These are phyloP conservation scores for Trypanosoma rangeli DNA, from an alignment of 208 protist species.

Conservation along the genomic window DNA sequence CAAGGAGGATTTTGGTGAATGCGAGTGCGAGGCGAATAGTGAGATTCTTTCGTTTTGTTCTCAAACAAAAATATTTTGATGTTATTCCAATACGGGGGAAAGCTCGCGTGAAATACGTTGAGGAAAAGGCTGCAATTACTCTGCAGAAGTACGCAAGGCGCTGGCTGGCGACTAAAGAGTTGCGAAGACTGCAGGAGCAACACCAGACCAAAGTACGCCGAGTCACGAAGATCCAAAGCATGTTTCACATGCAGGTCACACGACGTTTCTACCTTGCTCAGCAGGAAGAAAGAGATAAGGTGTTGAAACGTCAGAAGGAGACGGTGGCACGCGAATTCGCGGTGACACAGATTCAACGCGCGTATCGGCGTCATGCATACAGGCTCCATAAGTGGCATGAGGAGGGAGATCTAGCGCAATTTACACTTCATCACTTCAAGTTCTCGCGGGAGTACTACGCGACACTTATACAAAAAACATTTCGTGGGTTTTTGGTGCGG, in stretches of 20 bases:
- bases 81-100: conserved; percentile 17
- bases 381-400: conserved; percentile 39
- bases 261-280: conserved; percentile 18
- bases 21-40: conserved; percentile 53
- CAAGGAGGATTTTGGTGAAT: conserved; percentile 37
- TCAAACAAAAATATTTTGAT: conserved; percentile 22
- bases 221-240: conserved; percentile 50
- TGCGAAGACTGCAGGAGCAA: conserved; percentile 30
- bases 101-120: conserved; percentile 20
- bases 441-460: conserved; percentile 70
- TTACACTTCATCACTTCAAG: conserved; percentile 62
- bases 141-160: conserved; percentile 72
- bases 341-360: conserved; percentile 64
- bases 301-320: conserved; percentile 10
- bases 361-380: conserved; percentile 63
- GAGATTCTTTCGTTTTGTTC: conserved; percentile 56
- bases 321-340: conserved; percentile 41
- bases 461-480: conserved; percentile 72
- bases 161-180: conserved; percentile 58
- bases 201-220: conserved; percentile 30
- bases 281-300: conserved; percentile 9
- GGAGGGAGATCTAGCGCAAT: conserved; percentile 37
- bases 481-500: conserved; percentile 67
- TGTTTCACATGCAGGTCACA: conserved; percentile 40
- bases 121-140: conserved; percentile 38